Evolutionary conservation across 352 stramenopile species (phyloP).

Genomic region (Pythium biforme): DNA sequence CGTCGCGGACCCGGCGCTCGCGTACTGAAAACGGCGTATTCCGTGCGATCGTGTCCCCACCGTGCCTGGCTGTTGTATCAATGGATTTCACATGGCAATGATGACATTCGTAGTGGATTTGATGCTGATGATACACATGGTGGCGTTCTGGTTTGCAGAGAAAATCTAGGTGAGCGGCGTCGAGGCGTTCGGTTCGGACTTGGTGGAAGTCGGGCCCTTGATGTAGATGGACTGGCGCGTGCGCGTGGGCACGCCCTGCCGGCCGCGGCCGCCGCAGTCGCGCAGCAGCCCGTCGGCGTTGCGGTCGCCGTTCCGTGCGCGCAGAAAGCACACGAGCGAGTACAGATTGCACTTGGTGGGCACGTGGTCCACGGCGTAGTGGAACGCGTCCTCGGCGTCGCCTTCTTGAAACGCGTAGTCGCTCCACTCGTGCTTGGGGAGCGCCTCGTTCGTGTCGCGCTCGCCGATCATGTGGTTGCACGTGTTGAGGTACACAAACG

Average conservation of each 20-base stretch:
- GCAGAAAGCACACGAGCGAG: constrained; percentile 77
- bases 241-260: constrained; percentile 46
- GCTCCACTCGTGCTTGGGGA: constrained; percentile 79
- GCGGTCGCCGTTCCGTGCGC: constrained; percentile 64
- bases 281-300: constrained; percentile 18
- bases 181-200: constrained; percentile 4
- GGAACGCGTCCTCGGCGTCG: constrained; percentile 65
- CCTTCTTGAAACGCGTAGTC: constrained; percentile 81
- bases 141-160: not conserved
- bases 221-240: constrained; percentile 70
- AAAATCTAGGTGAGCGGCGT: constrained; percentile 18
- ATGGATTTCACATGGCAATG: not conserved
- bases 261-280: constrained; percentile 70
- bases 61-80: not conserved
- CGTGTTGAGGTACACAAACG: constrained; percentile 84
- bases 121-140: not conserved
- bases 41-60: not conserved
- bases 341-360: constrained; percentile 89
- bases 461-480: constrained; percentile 91
- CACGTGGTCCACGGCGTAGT: constrained; percentile 76
- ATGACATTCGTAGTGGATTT: not conserved
- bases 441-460: constrained; percentile 71
- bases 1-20: constrained; percentile 17
- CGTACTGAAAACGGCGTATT: constrained; percentile 9
- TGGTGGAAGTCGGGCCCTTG: constrained; percentile 24